Base-by-base conservation (phyloP, 192 early-diverging fungal genomes). In the Coemansia sp. region DNA sequence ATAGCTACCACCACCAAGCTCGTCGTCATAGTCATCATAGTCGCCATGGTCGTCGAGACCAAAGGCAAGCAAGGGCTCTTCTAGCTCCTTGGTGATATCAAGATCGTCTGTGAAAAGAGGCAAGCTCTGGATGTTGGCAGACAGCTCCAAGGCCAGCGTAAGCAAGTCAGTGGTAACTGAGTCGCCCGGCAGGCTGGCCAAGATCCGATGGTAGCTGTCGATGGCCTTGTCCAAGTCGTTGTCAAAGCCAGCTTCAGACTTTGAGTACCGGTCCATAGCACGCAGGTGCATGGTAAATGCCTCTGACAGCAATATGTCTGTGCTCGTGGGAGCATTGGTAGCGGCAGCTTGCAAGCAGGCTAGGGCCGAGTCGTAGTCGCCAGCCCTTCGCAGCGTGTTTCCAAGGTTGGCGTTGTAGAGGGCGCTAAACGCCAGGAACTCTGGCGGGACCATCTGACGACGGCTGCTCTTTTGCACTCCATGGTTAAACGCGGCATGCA, bases 161-260 rank as follows among this genome's bases (percentile, higher is more conserved):
- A 81, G 43, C 18, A 81, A 62, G 54, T 81, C 79, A 0, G 72
- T 81, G 7, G 69, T 58, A n/a, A 60, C 61, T 1, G 73, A 40
- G 21, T 81, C 74, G 2, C 74, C 74, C 1, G 74, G 74, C n/a
- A 62, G 37, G 4, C 52, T 66, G 0, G 79, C 41, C 29, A 81
- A 38, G 3, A 76, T 61, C 24, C 43, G 53, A 40, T 81, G 79
- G 53, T 81, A 81, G 4, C 40, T 46, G 22, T 81, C 79, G 18
- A 81, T 66, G 1, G 79, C 69, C 35, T 61, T 36, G 34, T 81
- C 73, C 17, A 81, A 58, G 12, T 66, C 66, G 0, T 1, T 14
- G 4, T 40, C 38, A 53, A 34, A 32, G 12, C 24, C 32, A 4
- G 32, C 10, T 5, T 18, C 41, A 9, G 44, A 32, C 8, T 42